phyloP scores from a whole-genome alignment of 2,329 filamentous ascomycete species.

The Aschersonia sp. region DNA sequence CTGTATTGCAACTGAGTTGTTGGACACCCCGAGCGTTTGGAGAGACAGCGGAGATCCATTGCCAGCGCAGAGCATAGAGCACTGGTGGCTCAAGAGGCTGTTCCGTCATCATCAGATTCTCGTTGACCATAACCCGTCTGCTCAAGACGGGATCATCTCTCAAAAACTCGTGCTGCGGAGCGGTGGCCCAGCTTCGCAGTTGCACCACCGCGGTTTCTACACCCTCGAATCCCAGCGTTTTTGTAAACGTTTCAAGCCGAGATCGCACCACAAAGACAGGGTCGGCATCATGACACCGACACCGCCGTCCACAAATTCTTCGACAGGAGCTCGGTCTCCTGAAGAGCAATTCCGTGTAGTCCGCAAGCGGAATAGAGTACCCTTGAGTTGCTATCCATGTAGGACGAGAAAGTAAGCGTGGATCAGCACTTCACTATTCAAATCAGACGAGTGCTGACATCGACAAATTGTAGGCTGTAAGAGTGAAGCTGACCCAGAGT shows the following conservation, averaged over 20 bases:
- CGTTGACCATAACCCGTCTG: too few relatives aligned
- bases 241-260: too few relatives aligned
- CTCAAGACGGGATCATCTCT: too few relatives aligned
- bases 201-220: too few relatives aligned
- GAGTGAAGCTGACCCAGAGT: slow-evolving; percentile 1
- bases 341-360: slow-evolving; percentile 80
- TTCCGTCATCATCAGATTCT: too few relatives aligned
- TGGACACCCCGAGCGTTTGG: not conserved
- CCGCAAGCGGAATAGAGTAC: slow-evolving; percentile 81
- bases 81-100: not conserved
- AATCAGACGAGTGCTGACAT: not conserved
- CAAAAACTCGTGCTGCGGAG: too few relatives aligned
- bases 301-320: slow-evolving; percentile 64
- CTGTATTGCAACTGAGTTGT: not conserved
- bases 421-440: not conserved
- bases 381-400: slow-evolving; percentile 82
- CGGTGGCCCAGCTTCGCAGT: too few relatives aligned
- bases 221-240: too few relatives aligned
- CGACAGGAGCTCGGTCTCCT: slow-evolving; percentile 62
- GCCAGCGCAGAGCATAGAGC: not conserved
- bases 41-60: not conserved
- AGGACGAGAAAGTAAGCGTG: slow-evolving; percentile 68
- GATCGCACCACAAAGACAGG: not conserved
- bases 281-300: slow-evolving; percentile 50
- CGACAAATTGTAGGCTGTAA: slow-evolving; percentile 21